Percentiles rank a stretch among this genome's conserved stretches.
phyloP scores from a whole-genome alignment of 73 alveolate species.

The Paramecium tetraurelia region DNA sequence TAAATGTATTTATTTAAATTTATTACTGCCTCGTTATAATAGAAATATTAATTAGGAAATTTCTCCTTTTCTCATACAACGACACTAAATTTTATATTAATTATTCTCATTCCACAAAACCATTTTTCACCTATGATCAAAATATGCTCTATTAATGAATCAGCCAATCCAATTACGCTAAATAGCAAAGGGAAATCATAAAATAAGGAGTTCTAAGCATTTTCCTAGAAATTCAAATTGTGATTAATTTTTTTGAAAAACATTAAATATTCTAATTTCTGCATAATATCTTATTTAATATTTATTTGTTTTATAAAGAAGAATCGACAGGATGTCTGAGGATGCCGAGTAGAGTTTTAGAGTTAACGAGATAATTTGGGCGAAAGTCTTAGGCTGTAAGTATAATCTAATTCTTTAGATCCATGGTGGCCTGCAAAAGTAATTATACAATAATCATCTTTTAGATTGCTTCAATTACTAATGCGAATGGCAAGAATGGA shows the following conservation, averaged over 20 bases:
- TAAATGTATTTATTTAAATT: not conserved
- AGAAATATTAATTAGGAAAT: not conserved
- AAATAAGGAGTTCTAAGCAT: not conserved
- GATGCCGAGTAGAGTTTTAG: not conserved
- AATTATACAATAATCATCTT: not conserved
- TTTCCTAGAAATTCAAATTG: not conserved
- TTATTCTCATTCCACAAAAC: not conserved
- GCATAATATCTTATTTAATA: not conserved
- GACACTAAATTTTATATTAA: not conserved
- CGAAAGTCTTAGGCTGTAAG: slow-evolving; percentile 47
- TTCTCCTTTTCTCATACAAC: not conserved
- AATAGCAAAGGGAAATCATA: not conserved
- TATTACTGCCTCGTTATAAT: not conserved
- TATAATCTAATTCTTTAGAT: slow-evolving; percentile 5
- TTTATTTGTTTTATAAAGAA: not conserved
- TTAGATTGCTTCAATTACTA: slow-evolving; percentile 1
- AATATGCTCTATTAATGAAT: not conserved
- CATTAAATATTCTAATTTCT: not conserved
- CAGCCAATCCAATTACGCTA: not conserved
- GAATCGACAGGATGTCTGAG: not conserved
- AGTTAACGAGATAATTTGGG: slow-evolving; percentile 43
- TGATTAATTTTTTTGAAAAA: not conserved
- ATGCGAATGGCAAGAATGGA: not conserved
- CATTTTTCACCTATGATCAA: not conserved
- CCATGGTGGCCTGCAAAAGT: slow-evolving; percentile 60